Evolutionary conservation across 768 basidiomycete species (phyloP), one percentile per base, ranked within the genome.

Genomic region (Panaeolus papilionaceus): DNA sequence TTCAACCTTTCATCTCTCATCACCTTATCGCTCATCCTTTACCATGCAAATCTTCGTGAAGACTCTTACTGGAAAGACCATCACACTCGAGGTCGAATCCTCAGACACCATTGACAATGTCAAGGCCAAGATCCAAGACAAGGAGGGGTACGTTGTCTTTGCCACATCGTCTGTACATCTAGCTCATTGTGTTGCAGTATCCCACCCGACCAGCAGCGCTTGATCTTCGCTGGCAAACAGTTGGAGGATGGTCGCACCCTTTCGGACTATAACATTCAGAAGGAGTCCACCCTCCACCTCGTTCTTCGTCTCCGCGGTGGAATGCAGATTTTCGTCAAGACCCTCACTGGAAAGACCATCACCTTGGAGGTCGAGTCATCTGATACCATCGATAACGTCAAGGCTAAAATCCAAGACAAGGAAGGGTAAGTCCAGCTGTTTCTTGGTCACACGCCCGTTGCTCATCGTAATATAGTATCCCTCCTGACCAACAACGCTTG

Each of bases 271-370:
- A 88, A 89, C 78, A 89, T 90, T 67, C 88, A 88, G 79, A 88
- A 88, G 75, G 87, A 88, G 76, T 85, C 84, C 2, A 88, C 86
- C 38, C 82, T 88, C 16, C 86, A 88, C 74, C 81, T 90, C 44
- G 88, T 86, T 39, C 80, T 78, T 38, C 80, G 83, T 64, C 79
- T 82, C 8, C 81, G 81, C 73, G 80, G 80, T 45, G 81, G 82
- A 61, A 93, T 93, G 92, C 92, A 95, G 79, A 93, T 94, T 74
- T 94, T 93, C 69, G 91, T 95, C 58, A 95, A 95, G 85, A 94
- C 92, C 26, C 81, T 94, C 54, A 94, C 93, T 7, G 92, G 93
- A 68, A 94, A 95, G 89, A 95, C 93, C 37, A 93, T 94, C 79
- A 94, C 92, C n/a, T 84, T 93, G 44, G 92, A 93, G 77, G 92